These are phyloP conservation scores for Blumeriella jaapii DNA, from an alignment of 2,329 filamentous ascomycete species.

Conservation along the genomic window DNA sequence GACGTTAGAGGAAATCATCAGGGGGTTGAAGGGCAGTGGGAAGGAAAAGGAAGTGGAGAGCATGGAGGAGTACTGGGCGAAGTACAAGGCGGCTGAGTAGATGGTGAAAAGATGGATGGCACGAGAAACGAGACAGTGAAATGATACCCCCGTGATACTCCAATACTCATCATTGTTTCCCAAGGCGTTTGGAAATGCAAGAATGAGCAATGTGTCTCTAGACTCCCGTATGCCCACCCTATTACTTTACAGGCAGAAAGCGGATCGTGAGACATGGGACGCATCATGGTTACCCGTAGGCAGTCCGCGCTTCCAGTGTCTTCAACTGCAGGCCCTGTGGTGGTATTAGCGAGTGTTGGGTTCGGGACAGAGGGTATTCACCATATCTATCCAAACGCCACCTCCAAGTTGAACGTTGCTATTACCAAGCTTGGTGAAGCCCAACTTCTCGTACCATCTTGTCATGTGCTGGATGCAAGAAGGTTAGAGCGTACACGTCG, in stretches of 20 bases:
- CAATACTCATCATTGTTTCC: no score
- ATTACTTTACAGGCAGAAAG: no score
- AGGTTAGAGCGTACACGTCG: conserved; percentile 26
- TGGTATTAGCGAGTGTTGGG: not conserved
- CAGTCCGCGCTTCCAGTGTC: conserved; percentile 19
- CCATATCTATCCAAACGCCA: conserved; percentile 76
- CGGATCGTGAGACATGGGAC: conserved; percentile 2
- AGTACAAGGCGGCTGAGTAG: not conserved
- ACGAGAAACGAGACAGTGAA: no score
- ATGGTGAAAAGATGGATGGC: not conserved
- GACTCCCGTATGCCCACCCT: no score
- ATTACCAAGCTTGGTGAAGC: conserved; percentile 57
- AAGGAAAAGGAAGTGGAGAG: conserved; percentile 50
- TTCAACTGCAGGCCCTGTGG: conserved; percentile 24
- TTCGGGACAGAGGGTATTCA: conserved; percentile 28
- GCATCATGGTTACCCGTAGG: conserved; percentile 17
- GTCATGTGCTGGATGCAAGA: conserved; percentile 43
- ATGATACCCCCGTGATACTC: no score
- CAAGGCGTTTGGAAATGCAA: no score
- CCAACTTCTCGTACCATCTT: conserved; percentile 63
- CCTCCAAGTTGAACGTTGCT: conserved; percentile 65
- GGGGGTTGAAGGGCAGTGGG: conserved; percentile 50
- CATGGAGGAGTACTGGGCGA: conserved; percentile 53
- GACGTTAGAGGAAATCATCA: conserved; percentile 73
- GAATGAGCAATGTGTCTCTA: no score